Percentiles rank a stretch among this genome's conserved stretches.
Evolutionary conservation across 2,329 filamentous ascomycete species (phyloP).

Genomic region (Fusarium albosuccineum): DNA sequence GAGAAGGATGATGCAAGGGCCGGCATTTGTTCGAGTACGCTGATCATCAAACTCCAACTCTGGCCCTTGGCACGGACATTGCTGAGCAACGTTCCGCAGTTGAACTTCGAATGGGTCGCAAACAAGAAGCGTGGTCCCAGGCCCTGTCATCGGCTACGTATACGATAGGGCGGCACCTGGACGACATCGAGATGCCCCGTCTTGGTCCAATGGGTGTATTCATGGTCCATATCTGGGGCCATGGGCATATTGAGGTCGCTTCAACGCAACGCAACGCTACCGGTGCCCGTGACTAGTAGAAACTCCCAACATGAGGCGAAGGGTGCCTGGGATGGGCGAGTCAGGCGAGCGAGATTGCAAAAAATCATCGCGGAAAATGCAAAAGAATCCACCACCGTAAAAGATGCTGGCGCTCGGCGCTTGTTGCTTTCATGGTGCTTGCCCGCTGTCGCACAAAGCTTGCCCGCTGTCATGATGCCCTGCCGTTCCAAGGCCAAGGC

Average conservation of each 20-base stretch:
- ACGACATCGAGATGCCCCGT: constrained; percentile 42
- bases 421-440: not conserved
- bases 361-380: constrained; percentile 10
- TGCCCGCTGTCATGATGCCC: constrained; percentile 29
- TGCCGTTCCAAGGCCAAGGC: constrained; percentile 25
- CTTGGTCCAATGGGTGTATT: constrained; percentile 40
- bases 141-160: constrained; percentile 40
- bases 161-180: constrained; percentile 41
- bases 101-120: constrained; percentile 33
- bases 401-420: constrained; percentile 2
- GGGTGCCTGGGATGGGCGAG: constrained; percentile 8
- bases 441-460: constrained; percentile 26
- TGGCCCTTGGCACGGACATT: constrained; percentile 25
- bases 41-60: constrained; percentile 1
- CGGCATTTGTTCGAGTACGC: constrained; percentile 2
- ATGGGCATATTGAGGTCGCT: constrained; percentile 35
- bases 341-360: constrained; percentile 12
- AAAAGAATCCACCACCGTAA: constrained; percentile 5
- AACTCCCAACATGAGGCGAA: constrained; percentile 15
- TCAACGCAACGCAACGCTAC: constrained; percentile 37
- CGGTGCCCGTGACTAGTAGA: constrained; percentile 27
- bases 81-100: constrained; percentile 28
- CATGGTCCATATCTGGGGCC: constrained; percentile 35
- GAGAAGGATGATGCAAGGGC: constrained; percentile 31
- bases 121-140: constrained; percentile 36